phyloP scores from a whole-genome alignment of 257 asterid species.

The Nicotiana attenuata region DNA sequence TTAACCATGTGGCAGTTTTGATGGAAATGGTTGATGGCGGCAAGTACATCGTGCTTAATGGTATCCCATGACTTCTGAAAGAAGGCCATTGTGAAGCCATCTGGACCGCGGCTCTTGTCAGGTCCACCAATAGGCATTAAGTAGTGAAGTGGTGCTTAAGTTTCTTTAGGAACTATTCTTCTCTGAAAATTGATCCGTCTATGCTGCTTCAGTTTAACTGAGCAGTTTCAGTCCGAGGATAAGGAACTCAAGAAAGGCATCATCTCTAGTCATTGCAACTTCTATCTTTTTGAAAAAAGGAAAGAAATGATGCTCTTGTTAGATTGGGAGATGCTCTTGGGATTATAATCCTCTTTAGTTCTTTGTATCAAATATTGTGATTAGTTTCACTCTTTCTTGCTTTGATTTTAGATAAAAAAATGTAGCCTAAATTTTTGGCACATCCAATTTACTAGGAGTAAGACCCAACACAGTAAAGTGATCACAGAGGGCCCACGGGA shows the following conservation, averaged over 20 bases:
- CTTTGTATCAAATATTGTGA: background rate
- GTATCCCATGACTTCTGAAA: too few relatives aligned
- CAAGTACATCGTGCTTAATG: too few relatives aligned
- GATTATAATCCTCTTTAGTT: background rate
- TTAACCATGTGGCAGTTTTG: too few relatives aligned
- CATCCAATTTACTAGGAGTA: background rate
- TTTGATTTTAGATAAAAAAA: background rate
- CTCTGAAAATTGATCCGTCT: too few relatives aligned
- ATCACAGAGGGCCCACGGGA: background rate
- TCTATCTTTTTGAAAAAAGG: too few relatives aligned
- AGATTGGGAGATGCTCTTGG: background rate
- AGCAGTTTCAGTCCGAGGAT: too few relatives aligned
- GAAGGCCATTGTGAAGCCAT: too few relatives aligned
- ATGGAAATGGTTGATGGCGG: too few relatives aligned
- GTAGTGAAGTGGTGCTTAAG: background rate
- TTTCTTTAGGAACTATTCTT: background rate
- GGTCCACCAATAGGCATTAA: background rate
- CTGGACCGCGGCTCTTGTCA: too few relatives aligned
- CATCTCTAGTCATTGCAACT: too few relatives aligned
- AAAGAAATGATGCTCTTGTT: background rate
- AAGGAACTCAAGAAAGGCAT: too few relatives aligned
- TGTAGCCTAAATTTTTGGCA: background rate
- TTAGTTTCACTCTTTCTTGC: background rate
- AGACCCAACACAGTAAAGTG: background rate
- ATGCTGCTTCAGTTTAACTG: too few relatives aligned